Conservation (phyloP, 371 early-diverging fungal genomes). For the Mucor racemosus region DNA sequence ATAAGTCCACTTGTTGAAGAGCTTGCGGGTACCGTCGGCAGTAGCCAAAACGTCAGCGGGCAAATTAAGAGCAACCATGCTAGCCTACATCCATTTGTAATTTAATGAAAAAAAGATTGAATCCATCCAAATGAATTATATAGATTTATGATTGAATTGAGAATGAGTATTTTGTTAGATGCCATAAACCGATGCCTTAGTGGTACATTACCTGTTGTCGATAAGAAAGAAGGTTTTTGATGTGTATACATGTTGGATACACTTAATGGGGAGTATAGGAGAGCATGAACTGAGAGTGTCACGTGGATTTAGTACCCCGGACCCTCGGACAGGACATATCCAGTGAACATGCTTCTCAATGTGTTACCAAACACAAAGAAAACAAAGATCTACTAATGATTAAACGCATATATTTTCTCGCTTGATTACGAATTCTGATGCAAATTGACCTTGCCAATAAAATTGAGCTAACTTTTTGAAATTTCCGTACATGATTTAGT, state of each 20-base stretch:
- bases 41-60: constrained; percentile 67
- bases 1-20: constrained; percentile 96
- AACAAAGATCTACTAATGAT: neutral
- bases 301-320: neutral
- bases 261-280: constrained; percentile 15
- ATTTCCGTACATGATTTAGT: too few species aligned
- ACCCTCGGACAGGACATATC: constrained; percentile 1
- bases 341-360: neutral
- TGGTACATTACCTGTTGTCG: constrained; percentile 26
- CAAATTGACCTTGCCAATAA: too few species aligned
- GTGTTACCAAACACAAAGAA: neutral
- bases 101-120: constrained; percentile 12
- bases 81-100: constrained; percentile 27
- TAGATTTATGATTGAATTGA: neutral
- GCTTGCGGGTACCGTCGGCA: constrained; percentile 71
- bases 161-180: constrained; percentile 7
- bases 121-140: constrained; percentile 19
- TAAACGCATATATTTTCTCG: too few species aligned
- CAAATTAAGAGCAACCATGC: constrained; percentile 68
- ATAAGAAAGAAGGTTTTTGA: constrained; percentile 28
- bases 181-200: too few species aligned
- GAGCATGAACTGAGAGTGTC: too few species aligned
- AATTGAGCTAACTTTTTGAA: too few species aligned
- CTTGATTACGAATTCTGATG: too few species aligned
- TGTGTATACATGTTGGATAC: neutral